Percentiles rank a stretch among this genome's conserved stretches.
phyloP scores from a whole-genome alignment of 179 eudicot species.

The Silene noctiflora region DNA sequence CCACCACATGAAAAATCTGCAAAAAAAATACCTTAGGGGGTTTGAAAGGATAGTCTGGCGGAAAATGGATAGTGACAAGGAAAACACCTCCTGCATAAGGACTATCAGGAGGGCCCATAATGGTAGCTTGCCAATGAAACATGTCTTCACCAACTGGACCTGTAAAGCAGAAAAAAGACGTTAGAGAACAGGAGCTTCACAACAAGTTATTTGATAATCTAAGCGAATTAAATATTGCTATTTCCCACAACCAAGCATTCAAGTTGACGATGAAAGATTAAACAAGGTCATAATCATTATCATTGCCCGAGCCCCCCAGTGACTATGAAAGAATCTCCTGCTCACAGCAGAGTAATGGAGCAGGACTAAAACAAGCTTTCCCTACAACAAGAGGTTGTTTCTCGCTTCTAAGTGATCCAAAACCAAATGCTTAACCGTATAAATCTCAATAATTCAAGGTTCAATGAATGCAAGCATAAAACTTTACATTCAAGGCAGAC shows the following conservation, averaged over 20 bases:
- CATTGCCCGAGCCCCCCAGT: not conserved
- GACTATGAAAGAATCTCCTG: not conserved
- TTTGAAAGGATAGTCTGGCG: conserved; percentile 70
- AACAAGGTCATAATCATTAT: not conserved
- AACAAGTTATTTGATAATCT: too few species aligned
- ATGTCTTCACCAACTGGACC: conserved; percentile 65
- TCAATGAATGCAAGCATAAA: too few species aligned
- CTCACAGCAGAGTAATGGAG: not conserved
- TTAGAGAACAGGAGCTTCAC: not conserved
- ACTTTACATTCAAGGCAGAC: too few species aligned
- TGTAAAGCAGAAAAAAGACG: not conserved
- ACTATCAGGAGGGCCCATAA: conserved; percentile 70
- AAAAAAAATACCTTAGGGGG: conserved; percentile 49
- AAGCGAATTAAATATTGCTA: not conserved
- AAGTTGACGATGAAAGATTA: not conserved
- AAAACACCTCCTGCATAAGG: conserved; percentile 76
- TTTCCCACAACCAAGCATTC: not conserved
- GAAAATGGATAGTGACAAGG: conserved; percentile 61
- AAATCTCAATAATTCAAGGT: too few species aligned
- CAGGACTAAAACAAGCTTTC: not conserved
- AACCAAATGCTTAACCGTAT: too few species aligned
- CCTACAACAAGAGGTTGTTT: not conserved
- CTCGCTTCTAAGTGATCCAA: too few species aligned
- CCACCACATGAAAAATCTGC: not conserved
- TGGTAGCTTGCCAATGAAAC: conserved; percentile 88